Evolutionary conservation across 139 green algal species (phyloP), one percentile per base, ranked within the genome.

Genomic region (Chlamydomonas incerta): DNA sequence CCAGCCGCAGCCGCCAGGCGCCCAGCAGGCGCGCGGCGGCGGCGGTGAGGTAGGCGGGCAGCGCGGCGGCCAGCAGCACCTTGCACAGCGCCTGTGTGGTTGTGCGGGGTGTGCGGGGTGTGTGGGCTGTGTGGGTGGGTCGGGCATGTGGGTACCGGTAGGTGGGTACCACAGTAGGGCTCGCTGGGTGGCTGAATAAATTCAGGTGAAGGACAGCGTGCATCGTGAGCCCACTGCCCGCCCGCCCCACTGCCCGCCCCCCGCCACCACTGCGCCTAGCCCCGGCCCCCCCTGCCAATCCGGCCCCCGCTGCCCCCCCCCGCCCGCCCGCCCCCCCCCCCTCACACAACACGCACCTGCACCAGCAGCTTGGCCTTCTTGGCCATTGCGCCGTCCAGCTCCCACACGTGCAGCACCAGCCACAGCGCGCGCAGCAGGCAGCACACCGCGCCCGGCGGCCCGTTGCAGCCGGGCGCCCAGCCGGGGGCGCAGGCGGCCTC

Each of bases 361-460:
- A 60, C 55, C 80, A 86, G 52, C 50, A 86, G 21, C 34, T 58
- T 57, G 34, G 37, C 10, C 62, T 69, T 62, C 41, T 55, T 37
- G 10, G 68, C 67, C 26, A 80, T 17, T 13, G 31, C 66, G 18
- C 31, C 52, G 34, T 86, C 80, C 80, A 86, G 24, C 17, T 86
- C 80, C 80, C 80, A 86, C 21, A 68, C 50, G 68, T 80, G 69
- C 14, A 86, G 80, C 10, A 41, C 35, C 35, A 75, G 52, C 82
- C 82, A 87, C 33, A 50, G 58, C 31, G 76, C 33, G 60, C 82
- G 72, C 72, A 87, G 68, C 58, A 87, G 72, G n/a, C 58, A 31
- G 72, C 72, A 76, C 73, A 87, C 41, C 29, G 60, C 72, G 5
- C 82, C 82, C 6, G 62, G 62, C 29, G 76, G 62, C 20, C 76